Conservation (phyloP, 2,329 filamentous ascomycete genomes). For the Epichloe elymi region DNA sequence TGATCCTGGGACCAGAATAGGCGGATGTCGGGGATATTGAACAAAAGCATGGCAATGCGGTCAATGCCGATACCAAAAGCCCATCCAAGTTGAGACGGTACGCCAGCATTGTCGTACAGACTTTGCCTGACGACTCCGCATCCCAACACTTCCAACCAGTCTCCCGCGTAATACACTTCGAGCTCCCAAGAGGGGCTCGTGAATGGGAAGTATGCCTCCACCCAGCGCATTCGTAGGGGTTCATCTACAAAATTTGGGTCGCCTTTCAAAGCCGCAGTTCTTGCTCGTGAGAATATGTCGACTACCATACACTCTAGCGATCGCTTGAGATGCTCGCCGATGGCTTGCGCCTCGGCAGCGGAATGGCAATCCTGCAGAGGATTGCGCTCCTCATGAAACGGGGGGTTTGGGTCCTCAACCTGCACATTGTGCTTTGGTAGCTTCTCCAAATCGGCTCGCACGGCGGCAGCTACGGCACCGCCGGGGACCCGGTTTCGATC, state of each 20-base stretch:
- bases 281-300: slow-evolving; percentile 72
- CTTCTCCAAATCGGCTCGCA: slow-evolving; percentile 56
- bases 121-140: slow-evolving; percentile 80
- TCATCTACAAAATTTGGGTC: slow-evolving; percentile 43
- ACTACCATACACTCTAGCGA: slow-evolving; percentile 83
- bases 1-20: slow-evolving; percentile 86
- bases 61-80: slow-evolving; percentile 92
- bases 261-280: slow-evolving; percentile 44
- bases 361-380: slow-evolving; percentile 64
- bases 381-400: slow-evolving; percentile 65
- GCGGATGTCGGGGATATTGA: slow-evolving; percentile 89
- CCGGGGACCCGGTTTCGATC: slow-evolving; percentile 49
- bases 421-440: slow-evolving; percentile 62
- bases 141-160: slow-evolving; percentile 95
- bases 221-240: slow-evolving; percentile 78
- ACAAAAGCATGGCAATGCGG: slow-evolving; percentile 92
- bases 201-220: slow-evolving; percentile 96
- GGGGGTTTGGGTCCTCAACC: slow-evolving; percentile 78
- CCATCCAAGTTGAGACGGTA: slow-evolving; percentile 72
- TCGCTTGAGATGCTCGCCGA: slow-evolving; percentile 75
- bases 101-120: slow-evolving; percentile 63
- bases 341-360: slow-evolving; percentile 64
- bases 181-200: slow-evolving; percentile 93
- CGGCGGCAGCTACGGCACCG: slow-evolving; percentile 47
- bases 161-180: slow-evolving; percentile 85